These are phyloP conservation scores for Aspergillus carbonarius DNA, from an alignment of 2,329 filamentous ascomycete genomes.

Conservation along the genomic window DNA sequence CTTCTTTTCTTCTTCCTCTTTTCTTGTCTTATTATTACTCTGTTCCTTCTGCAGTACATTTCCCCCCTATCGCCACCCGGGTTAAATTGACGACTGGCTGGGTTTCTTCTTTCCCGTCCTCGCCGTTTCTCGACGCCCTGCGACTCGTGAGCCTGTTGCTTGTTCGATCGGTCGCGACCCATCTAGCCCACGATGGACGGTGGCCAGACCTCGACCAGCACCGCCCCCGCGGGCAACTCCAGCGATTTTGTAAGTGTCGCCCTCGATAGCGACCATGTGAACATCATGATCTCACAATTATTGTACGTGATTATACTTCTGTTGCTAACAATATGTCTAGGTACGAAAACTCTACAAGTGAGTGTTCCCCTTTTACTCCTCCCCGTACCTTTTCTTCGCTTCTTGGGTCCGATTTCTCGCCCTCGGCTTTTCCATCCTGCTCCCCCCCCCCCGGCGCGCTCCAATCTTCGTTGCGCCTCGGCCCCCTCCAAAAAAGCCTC, in stretches of 20 bases:
- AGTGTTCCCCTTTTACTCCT: slow-evolving; percentile 33
- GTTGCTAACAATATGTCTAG: slow-evolving; percentile 50
- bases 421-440: slow-evolving; percentile 4
- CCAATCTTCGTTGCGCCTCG: slow-evolving; percentile 1
- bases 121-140: slow-evolving; percentile 17
- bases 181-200: slow-evolving; percentile 47
- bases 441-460: background rate
- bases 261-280: slow-evolving; percentile 12
- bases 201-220: slow-evolving; percentile 42
- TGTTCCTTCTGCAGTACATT: background rate
- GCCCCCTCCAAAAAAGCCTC: slow-evolving; percentile 1
- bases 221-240: slow-evolving; percentile 69
- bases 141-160: slow-evolving; percentile 28
- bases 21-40: slow-evolving; percentile 10
- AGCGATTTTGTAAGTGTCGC: slow-evolving; percentile 83
- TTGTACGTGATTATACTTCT: slow-evolving; percentile 22
- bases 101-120: slow-evolving; percentile 11
- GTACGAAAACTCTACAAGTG: slow-evolving; percentile 99
- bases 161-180: slow-evolving; percentile 42
- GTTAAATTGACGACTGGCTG: slow-evolving; percentile 2
- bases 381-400: slow-evolving; percentile 8
- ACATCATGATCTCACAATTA: slow-evolving; percentile 9
- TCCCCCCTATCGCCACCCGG: background rate
- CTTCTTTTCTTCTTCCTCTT: slow-evolving; percentile 14
- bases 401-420: slow-evolving; percentile 1